Evolutionary conservation across 2,329 filamentous ascomycete species (phyloP), one percentile per base, ranked within the genome.

Genomic region (Aureobasidium leucospermi): DNA sequence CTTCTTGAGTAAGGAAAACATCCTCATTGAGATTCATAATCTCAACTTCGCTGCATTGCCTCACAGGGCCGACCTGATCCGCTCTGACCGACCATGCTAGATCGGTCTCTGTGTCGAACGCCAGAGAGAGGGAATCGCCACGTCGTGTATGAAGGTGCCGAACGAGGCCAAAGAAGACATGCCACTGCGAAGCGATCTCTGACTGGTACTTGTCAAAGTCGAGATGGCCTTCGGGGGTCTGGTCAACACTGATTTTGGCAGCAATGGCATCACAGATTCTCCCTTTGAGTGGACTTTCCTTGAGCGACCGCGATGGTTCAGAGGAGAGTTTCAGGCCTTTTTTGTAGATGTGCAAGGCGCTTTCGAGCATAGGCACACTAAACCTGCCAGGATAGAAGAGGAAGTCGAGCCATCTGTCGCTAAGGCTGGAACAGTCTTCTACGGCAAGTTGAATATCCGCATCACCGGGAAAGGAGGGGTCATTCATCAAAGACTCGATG

Each of bases 321-420:
- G 69, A 68, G 31, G 73, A 64, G 7, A 76, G 69, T 28, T 76
- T 76, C 10, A 81, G 70, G 3, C 79, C 88, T 64, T 86, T 84
- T 70, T 90, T 86, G 67, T 95, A 96, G 60, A 96, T 88, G 29
- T 83, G 79, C 36, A 97, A 76, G 1, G 92, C 89, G 15, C 90
- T 90, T 70, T 96, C 90, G 13, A 99, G 78, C 0, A 90, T 92
- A 7, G 89, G 80, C 36, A 80, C 81, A 0, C 89, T 88, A 69
- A 95, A 97, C 58, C 88, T 85, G 15, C 90, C 90, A 1, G 94
- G 93, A 61, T 84, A 85, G 66, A 97, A 82, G 60, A 99, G 84
- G 64, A 88, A 88, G 31, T 88, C 80, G 8, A 96, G 76, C 94
- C 94, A 99, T 70, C 88, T 88, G 67, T 96, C 90, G 78, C 71